These are phyloP conservation scores for Rosa lucieae DNA, from an alignment of 306 rosid species.

Conservation along the genomic window DNA sequence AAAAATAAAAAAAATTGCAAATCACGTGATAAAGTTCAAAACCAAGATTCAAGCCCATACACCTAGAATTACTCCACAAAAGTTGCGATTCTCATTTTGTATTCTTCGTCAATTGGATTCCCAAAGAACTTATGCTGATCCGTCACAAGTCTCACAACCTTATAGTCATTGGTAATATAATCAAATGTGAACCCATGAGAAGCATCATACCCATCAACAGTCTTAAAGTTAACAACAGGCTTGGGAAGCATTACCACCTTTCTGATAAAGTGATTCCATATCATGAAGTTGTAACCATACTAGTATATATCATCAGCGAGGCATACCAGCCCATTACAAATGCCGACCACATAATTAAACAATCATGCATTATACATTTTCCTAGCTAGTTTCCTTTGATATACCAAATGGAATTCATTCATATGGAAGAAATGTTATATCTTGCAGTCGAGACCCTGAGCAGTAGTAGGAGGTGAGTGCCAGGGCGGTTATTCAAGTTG, in stretches of 20 bases:
- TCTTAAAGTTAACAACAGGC: neutral
- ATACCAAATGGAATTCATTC: no score
- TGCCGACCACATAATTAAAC: neutral
- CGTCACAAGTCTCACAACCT: neutral
- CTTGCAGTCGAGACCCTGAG: neutral
- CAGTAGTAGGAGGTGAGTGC: neutral
- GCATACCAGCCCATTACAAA: neutral
- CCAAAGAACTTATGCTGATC: no score
- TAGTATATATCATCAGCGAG: neutral
- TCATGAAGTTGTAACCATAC: neutral
- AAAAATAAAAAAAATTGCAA: no score
- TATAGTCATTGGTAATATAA: neutral
- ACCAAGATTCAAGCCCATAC: no score
- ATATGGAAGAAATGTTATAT: no score
- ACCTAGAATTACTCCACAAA: no score
- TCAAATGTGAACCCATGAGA: conserved; percentile 1
- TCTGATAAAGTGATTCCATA: neutral
- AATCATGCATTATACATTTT: neutral
- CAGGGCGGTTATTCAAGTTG: neutral
- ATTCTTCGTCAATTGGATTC: no score
- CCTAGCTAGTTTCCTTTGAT: no score
- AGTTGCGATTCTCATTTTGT: no score
- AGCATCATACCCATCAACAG: neutral
- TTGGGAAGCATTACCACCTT: neutral
- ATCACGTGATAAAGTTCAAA: no score